Percentiles rank a stretch among this genome's conserved stretches.
phyloP scores from a whole-genome alignment of 1,284 basidiomycete genomes.

The Rugosomyces carneus region DNA sequence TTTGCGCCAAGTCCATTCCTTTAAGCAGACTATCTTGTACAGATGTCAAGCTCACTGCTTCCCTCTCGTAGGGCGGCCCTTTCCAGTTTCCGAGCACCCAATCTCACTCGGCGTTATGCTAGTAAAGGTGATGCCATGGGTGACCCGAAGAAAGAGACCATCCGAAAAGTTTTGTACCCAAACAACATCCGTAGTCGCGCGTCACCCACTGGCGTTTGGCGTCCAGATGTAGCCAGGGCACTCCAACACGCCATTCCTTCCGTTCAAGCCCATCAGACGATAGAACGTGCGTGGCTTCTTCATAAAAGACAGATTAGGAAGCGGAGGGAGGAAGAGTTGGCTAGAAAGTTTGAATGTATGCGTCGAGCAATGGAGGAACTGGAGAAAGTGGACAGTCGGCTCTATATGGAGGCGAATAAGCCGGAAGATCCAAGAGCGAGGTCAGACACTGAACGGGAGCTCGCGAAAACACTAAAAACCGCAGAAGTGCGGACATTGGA shows the following conservation, averaged over 20 bases:
- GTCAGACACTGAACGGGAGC: constrained; percentile 48
- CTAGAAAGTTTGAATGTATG: constrained; percentile 75
- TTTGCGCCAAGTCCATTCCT: background rate
- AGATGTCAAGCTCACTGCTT: constrained; percentile 24
- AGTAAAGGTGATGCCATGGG: constrained; percentile 27
- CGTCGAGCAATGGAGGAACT: constrained; percentile 76
- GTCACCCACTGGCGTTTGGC: constrained; percentile 77
- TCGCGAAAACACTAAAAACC: constrained; percentile 57
- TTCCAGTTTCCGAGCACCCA: constrained; percentile 10
- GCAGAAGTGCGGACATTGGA: constrained; percentile 69
- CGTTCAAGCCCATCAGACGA: constrained; percentile 88
- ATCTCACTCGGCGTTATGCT: constrained; percentile 27
- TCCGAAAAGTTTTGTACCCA: constrained; percentile 78
- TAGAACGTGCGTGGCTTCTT: constrained; percentile 88
- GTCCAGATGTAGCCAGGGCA: constrained; percentile 64
- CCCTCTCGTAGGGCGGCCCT: constrained; percentile 14
- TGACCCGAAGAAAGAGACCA: constrained; percentile 66
- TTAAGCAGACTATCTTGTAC: background rate
- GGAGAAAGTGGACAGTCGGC: constrained; percentile 53
- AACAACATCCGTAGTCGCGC: constrained; percentile 60
- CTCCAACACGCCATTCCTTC: constrained; percentile 75
- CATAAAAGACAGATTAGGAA: constrained; percentile 73
- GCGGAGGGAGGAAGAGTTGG: constrained; percentile 57
- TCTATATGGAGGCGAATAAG: constrained; percentile 74
- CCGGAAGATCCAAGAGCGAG: constrained; percentile 67